Percentiles rank a stretch among this genome's conserved stretches.
Conservation (phyloP, 2,329 filamentous ascomycete species). For the Zelopaecilomyces penicillatus region DNA sequence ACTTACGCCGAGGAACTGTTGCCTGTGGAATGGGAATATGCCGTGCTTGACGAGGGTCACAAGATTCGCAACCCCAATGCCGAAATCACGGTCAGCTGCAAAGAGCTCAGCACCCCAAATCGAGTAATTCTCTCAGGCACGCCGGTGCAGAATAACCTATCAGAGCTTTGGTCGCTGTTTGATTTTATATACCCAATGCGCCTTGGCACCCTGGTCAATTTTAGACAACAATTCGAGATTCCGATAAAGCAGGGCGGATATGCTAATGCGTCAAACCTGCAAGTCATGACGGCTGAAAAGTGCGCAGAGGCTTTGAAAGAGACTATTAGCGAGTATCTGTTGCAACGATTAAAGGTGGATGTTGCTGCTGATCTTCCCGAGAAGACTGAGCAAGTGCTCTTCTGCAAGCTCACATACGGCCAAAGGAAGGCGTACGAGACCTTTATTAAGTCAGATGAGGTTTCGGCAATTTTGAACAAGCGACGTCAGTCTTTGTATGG, state of each 20-base stretch:
- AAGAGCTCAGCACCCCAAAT: slow-evolving; percentile 83
- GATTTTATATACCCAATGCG: slow-evolving; percentile 98
- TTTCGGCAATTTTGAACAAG: slow-evolving; percentile 69
- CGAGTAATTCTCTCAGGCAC: slow-evolving; percentile 91
- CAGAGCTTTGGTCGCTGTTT: slow-evolving; percentile 93
- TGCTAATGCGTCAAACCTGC: slow-evolving; percentile 86
- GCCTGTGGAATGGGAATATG: slow-evolving; percentile 82
- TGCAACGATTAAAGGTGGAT: slow-evolving; percentile 88
- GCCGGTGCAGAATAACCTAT: slow-evolving; percentile 94
- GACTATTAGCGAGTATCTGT: slow-evolving; percentile 82
- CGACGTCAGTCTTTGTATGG: slow-evolving; percentile 77
- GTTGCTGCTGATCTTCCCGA: slow-evolving; percentile 89
- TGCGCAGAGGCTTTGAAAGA: slow-evolving; percentile 92
- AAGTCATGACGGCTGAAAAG: slow-evolving; percentile 89
- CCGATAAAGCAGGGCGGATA: slow-evolving; percentile 92
- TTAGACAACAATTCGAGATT: slow-evolving; percentile 84
- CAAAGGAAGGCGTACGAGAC: slow-evolving; percentile 74
- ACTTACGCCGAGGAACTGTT: slow-evolving; percentile 80
- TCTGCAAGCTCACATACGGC: slow-evolving; percentile 75
- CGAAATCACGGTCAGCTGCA: slow-evolving; percentile 89
- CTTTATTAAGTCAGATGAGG: slow-evolving; percentile 76
- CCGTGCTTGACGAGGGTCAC: slow-evolving; percentile 92
- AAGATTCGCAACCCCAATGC: slow-evolving; percentile 97
- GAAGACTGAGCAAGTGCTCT: slow-evolving; percentile 92
- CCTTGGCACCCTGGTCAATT: slow-evolving; percentile 82